Percentiles rank a stretch among this genome's conserved stretches.
Conservation (phyloP, 148 eudicot species). For the Diospyros lotus region DNA sequence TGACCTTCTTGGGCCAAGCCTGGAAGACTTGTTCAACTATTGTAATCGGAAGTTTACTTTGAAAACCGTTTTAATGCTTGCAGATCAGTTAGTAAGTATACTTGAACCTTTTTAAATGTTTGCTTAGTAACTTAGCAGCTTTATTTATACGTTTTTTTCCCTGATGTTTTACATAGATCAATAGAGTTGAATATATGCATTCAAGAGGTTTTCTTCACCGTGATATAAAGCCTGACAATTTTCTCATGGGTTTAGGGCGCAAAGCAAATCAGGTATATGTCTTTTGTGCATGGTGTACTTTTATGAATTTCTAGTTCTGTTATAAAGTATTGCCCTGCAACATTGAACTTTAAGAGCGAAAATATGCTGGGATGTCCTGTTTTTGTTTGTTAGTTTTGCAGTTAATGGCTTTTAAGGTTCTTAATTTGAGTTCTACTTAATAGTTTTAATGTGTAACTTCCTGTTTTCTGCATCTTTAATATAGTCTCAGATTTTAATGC, state of each 20-base stretch:
- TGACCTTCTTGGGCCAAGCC: slow-evolving; percentile 77
- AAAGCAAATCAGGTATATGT: slow-evolving; percentile 90
- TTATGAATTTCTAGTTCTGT: no score
- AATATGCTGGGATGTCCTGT: no score
- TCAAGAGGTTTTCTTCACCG: slow-evolving; percentile 99
- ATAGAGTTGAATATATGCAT: slow-evolving; percentile 70
- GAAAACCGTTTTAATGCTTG: slow-evolving; percentile 78
- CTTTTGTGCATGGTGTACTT: neutral
- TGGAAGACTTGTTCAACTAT: slow-evolving; percentile 67
- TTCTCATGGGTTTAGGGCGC: slow-evolving; percentile 95
- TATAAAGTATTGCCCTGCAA: no score
- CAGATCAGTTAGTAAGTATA: slow-evolving; percentile 58
- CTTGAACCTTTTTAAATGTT: neutral
- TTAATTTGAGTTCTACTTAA: neutral
- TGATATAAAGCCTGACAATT: slow-evolving; percentile 97
- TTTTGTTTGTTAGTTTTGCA: no score
- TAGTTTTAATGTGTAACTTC: neutral
- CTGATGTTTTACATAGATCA: slow-evolving; percentile 31
- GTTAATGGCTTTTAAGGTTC: neutral
- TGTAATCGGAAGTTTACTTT: slow-evolving; percentile 64
- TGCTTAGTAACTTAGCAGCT: neutral
- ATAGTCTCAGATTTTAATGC: neutral
- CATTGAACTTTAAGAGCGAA: no score
- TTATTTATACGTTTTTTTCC: neutral
- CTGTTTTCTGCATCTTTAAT: neutral